These are phyloP conservation scores for Globisporangium heterothallicum DNA, from an alignment of 352 stramenopile species.

Conservation along the genomic window DNA sequence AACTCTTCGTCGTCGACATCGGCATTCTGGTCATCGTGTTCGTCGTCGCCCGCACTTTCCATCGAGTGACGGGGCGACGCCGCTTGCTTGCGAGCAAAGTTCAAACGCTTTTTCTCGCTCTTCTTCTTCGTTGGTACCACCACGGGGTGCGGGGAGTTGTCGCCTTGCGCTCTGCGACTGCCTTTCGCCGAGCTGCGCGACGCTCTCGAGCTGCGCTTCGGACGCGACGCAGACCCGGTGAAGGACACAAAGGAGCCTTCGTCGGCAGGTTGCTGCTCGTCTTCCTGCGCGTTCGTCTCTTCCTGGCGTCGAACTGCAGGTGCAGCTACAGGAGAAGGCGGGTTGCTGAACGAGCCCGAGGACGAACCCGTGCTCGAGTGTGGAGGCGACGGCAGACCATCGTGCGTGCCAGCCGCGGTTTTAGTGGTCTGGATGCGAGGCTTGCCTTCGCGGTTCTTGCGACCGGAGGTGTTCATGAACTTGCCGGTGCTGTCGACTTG, in stretches of 20 bases:
- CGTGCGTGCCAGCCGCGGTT: not conserved
- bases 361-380: slow-evolving; percentile 18
- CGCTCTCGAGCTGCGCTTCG: slow-evolving; percentile 2
- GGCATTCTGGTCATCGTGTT: slow-evolving; percentile 29
- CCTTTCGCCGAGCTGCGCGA: slow-evolving; percentile 2
- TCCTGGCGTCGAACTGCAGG: not conserved
- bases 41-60: slow-evolving; percentile 22
- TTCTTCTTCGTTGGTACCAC: slow-evolving; percentile 24
- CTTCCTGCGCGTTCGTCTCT: too few relatives aligned
- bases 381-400: slow-evolving; percentile 7
- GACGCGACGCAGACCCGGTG: slow-evolving; percentile 6
- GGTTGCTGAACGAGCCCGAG: slow-evolving; percentile 10
- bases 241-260: slow-evolving; percentile 26
- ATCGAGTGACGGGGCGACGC: slow-evolving; percentile 14
- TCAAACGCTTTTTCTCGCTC: slow-evolving; percentile 20
- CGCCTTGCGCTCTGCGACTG: not conserved
- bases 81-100: slow-evolving; percentile 31
- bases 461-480: slow-evolving; percentile 27
- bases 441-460: slow-evolving; percentile 14
- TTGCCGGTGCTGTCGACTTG: slow-evolving; percentile 62
- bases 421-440: slow-evolving; percentile 6
- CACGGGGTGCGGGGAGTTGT: not conserved
- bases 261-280: not conserved
- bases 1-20: slow-evolving; percentile 46
- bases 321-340: slow-evolving; percentile 4